These are phyloP conservation scores for Fusarium camptoceras DNA, from an alignment of 2,329 filamentous ascomycete genomes.

Conservation along the genomic window DNA sequence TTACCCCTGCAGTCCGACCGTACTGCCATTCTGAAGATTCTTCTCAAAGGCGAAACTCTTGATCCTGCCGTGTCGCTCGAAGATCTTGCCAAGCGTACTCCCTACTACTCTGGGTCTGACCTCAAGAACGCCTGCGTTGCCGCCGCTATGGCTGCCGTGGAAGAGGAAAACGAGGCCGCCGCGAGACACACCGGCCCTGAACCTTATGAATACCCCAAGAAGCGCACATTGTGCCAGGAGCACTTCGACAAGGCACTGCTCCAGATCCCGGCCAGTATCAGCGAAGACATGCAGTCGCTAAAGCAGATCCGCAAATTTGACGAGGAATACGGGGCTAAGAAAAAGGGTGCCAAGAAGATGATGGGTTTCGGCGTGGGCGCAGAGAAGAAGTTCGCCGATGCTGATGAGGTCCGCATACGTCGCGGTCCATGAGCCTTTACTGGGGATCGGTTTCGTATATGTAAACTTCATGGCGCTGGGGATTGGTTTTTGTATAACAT, in stretches of 20 bases:
- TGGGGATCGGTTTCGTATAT: slow-evolving; percentile 4
- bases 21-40: slow-evolving; percentile 75
- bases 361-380: slow-evolving; percentile 70
- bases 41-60: slow-evolving; percentile 75
- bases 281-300: slow-evolving; percentile 90
- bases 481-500: slow-evolving; percentile 17
- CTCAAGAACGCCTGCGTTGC: slow-evolving; percentile 86
- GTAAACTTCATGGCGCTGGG: slow-evolving; percentile 14
- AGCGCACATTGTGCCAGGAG: slow-evolving; percentile 62
- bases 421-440: slow-evolving; percentile 29
- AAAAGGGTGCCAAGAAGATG: slow-evolving; percentile 68
- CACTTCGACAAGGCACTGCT: slow-evolving; percentile 90
- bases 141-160: slow-evolving; percentile 81
- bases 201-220: slow-evolving; percentile 71
- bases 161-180: slow-evolving; percentile 72
- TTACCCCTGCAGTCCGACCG: slow-evolving; percentile 75
- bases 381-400: slow-evolving; percentile 52
- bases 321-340: slow-evolving; percentile 89
- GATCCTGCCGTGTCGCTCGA: slow-evolving; percentile 71
- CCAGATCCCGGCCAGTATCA: slow-evolving; percentile 93
- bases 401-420: slow-evolving; percentile 61
- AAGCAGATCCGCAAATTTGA: slow-evolving; percentile 94
- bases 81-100: slow-evolving; percentile 73
- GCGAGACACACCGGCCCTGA: slow-evolving; percentile 54
- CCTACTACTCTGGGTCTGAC: slow-evolving; percentile 85